phyloP scores from a whole-genome alignment of 441 rosid genomes.

The Gossypium aridum region DNA sequence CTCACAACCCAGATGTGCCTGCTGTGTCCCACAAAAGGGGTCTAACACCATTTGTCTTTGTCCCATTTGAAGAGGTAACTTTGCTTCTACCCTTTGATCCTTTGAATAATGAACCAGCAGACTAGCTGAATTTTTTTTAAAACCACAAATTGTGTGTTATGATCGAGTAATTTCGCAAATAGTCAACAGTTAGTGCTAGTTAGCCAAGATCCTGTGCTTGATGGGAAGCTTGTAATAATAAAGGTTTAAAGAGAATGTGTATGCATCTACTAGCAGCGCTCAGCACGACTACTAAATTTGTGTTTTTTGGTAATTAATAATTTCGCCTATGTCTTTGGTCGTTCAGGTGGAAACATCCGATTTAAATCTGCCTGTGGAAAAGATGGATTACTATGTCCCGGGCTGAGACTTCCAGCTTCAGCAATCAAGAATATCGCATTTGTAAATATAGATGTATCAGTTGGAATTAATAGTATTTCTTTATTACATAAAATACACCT shows the following conservation, averaged over 20 bases:
- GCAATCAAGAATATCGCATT: background rate
- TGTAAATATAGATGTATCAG: slow-evolving; percentile 17
- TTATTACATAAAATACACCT: background rate
- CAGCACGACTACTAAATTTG: background rate
- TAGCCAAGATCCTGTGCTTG: background rate
- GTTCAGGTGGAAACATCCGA: slow-evolving; percentile 68
- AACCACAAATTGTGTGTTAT: background rate
- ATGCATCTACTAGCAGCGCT: background rate
- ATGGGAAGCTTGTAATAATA: background rate
- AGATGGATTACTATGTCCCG: slow-evolving; percentile 89
- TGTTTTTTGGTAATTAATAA: background rate
- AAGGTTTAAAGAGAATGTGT: background rate
- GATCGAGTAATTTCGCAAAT: background rate
- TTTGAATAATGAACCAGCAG: background rate
- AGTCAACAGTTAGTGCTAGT: background rate
- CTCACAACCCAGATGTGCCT: slow-evolving; percentile 69
- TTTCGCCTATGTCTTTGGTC: background rate
- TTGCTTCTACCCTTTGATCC: background rate
- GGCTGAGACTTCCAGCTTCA: slow-evolving; percentile 32
- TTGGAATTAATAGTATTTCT: background rate
- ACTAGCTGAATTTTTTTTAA: background rate
- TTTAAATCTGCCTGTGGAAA: slow-evolving; percentile 79
- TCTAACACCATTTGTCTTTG: slow-evolving; percentile 73
- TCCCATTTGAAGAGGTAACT: slow-evolving; percentile 80
- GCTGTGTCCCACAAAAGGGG: slow-evolving; percentile 86